A percentile compares a stretch with the other conserved stretches of the same genome.
Conservation (phyloP, 371 early-diverging fungal genomes). For the Polyrhizophydium stewartii region DNA sequence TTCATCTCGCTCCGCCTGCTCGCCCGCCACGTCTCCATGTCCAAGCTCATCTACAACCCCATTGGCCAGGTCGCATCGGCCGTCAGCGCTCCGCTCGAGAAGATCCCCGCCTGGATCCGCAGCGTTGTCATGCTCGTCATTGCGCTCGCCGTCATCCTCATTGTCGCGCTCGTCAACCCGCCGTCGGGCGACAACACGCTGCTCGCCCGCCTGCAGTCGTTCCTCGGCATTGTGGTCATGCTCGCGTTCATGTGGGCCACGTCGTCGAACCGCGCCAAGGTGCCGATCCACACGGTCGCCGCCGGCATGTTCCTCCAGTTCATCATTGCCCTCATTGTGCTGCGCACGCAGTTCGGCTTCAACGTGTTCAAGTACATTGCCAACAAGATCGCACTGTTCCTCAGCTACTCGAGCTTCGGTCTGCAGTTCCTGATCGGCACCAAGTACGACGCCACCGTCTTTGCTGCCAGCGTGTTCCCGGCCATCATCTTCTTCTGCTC, state of each 20-base stretch:
- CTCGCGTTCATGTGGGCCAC: slow-evolving; percentile 42
- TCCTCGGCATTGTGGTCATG: slow-evolving; percentile 69
- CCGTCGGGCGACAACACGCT: slow-evolving; percentile 55
- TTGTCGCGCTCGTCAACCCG: slow-evolving; percentile 26
- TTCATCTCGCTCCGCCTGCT: slow-evolving; percentile 56
- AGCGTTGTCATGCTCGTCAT: slow-evolving; percentile 30
- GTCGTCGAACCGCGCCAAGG: slow-evolving; percentile 58
- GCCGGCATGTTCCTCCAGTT: slow-evolving; percentile 74
- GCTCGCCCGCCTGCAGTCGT: slow-evolving; percentile 67
- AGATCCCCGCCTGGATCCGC: slow-evolving; percentile 19
- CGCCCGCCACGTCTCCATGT: slow-evolving; percentile 48
- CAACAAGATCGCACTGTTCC: slow-evolving; percentile 57
- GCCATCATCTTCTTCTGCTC: slow-evolving; percentile 85
- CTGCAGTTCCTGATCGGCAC: slow-evolving; percentile 65
- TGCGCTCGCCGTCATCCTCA: slow-evolving; percentile 56
- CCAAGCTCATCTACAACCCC: slow-evolving; percentile 40
- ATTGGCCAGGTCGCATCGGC: slow-evolving; percentile 28
- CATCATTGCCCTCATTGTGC: slow-evolving; percentile 74
- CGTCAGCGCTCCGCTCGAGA: slow-evolving; percentile 8
- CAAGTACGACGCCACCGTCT: slow-evolving; percentile 24
- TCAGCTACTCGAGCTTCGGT: slow-evolving; percentile 64
- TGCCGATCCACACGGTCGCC: slow-evolving; percentile 75
- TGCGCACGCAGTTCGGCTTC: slow-evolving; percentile 71
- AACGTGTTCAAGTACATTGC: slow-evolving; percentile 74
- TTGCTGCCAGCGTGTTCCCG: slow-evolving; percentile 73